Percentiles rank a stretch among this genome's conserved stretches.
Conservation (phyloP, 306 rosid genomes). For the Lagenaria siceraria region DNA sequence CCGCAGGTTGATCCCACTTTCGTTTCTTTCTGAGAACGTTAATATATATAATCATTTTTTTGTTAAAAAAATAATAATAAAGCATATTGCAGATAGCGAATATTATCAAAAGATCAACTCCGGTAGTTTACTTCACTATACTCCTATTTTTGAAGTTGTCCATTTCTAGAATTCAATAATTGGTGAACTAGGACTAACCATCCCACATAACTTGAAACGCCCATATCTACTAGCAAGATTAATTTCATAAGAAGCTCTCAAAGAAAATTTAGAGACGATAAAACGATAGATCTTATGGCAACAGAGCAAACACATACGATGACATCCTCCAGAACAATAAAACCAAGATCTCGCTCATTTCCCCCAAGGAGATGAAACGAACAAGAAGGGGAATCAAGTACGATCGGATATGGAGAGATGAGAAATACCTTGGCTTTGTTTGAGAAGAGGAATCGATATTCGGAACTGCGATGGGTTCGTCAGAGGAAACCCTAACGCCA, state of each 20-base stretch:
- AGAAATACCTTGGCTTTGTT: slow-evolving; percentile 56
- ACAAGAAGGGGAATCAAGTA: neutral
- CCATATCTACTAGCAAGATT: neutral
- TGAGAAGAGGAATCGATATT: slow-evolving; percentile 39
- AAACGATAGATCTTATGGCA: neutral
- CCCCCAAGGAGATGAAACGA: neutral
- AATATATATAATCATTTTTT: too few species aligned
- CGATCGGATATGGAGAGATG: neutral
- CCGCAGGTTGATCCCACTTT: slow-evolving; percentile 98
- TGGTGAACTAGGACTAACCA: neutral
- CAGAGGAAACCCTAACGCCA: slow-evolving; percentile 46
- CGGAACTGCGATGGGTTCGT: slow-evolving; percentile 15
- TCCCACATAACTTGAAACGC: neutral
- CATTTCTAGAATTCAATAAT: neutral
- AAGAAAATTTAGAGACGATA: neutral
- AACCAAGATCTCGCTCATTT: neutral
- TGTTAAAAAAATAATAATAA: too few species aligned
- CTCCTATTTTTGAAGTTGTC: neutral
- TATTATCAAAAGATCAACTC: neutral
- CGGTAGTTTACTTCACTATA: neutral
- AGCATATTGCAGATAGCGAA: neutral
- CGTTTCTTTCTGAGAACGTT: slow-evolving; percentile 56
- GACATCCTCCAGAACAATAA: neutral
- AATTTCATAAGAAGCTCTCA: neutral
- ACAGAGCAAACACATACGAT: neutral